Evolutionary conservation across 495 filamentous ascomycete species (phyloP).

Genomic region (Neurospora terricola): DNA sequence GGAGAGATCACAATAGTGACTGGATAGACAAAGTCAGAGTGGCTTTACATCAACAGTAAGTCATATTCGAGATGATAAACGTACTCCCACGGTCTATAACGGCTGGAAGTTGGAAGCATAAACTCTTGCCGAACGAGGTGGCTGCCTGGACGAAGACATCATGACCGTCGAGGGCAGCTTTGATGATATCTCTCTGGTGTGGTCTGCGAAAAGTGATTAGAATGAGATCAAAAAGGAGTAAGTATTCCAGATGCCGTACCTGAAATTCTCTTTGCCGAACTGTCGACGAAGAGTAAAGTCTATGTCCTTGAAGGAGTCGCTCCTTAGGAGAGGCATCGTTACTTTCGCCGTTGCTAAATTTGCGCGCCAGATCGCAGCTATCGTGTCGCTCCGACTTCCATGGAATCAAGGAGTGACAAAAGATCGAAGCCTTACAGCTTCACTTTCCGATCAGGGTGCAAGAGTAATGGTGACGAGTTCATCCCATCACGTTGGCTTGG

Average conservation of each 20-base stretch:
- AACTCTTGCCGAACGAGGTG: constrained; percentile 91
- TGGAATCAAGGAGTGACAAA: neutral
- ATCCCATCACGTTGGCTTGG: neutral
- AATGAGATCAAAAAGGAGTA: no score
- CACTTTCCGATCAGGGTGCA: neutral
- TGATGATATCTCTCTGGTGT: constrained; percentile 78
- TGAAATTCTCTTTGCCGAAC: constrained; percentile 66
- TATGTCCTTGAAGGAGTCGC: constrained; percentile 51
- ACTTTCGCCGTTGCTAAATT: neutral
- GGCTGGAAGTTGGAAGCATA: constrained; percentile 90
- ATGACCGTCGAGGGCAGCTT: constrained; percentile 64
- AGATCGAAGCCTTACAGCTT: neutral
- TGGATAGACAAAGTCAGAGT: constrained; percentile 12
- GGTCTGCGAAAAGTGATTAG: constrained; percentile 42
- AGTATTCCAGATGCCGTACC: constrained; percentile 35
- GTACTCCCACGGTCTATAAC: constrained; percentile 75
- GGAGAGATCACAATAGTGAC: constrained; percentile 90
- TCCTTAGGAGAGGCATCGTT: constrained; percentile 33
- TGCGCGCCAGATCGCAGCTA: neutral
- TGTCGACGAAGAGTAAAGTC: constrained; percentile 78
- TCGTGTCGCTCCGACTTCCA: neutral
- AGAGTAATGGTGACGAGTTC: neutral
- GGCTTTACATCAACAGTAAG: neutral
- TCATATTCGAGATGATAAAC: constrained; percentile 14
- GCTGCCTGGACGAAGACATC: constrained; percentile 95